Evolutionary conservation across 2,329 filamentous ascomycete genomes (phyloP), one percentile per base, ranked within the genome.

Genomic region (Trichoderma semiorbis): DNA sequence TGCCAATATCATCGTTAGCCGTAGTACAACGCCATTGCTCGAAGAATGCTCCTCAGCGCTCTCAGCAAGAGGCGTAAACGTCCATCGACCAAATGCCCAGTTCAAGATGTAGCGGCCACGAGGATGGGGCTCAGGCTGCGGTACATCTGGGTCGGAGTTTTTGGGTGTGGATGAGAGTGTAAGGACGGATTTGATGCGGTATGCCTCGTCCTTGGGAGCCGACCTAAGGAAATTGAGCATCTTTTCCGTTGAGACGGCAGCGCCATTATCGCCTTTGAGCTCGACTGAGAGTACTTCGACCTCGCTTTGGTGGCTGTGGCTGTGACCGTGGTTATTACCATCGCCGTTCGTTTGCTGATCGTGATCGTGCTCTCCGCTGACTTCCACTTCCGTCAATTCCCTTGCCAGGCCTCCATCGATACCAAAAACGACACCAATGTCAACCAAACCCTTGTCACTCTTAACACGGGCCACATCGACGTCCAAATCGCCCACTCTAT

Each of bases 71-170:
- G 88, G 85, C 2, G 94, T 97, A 78, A 95, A 97, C 0, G 90
- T 97, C 95, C 96, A 99, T 34, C 96, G 88, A 0, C 94, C 94
- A 82, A 99, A 99, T 0, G 96, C 96, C 96, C 96, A 99, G 80
- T 99, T 99, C 72, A 99, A 87, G 58, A 99, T 97, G 79, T 96
- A 98, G 70, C 93, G 86, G 3, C 78, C 79, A 2, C 73, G 73
- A 3, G 81, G 76, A 62, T 78, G 77, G 5, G 77, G 76, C 8
- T 77, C 78, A 6, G 79, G 78, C 36, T 81, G 77, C 8, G 80
- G 78, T 0, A 79, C 76, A 50, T 87, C 84, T 28, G 85, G 83
- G 70, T 88, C 87, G 1, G 89, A 90, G 76, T 85, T 85, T 21
- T 76, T 75, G 10, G 89, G 84, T 0, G 82, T 77, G 0, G 83